Base-by-base conservation (phyloP, 345 rosid genomes). In the Trapa incisa region DNA sequence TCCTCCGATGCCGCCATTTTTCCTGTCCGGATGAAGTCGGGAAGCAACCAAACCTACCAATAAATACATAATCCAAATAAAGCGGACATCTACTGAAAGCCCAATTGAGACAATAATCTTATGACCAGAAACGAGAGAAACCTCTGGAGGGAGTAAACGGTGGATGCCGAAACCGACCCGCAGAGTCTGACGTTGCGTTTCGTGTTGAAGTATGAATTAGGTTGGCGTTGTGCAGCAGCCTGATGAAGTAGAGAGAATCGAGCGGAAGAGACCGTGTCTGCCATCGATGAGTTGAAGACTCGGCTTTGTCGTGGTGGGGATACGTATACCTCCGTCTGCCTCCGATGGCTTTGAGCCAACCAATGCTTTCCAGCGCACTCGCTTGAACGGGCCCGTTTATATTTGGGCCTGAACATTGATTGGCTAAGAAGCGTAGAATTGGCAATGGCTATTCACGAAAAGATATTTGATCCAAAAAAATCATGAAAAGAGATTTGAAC, bases 251-350 rank as follows among this genome's bases (percentile, higher is more conserved):
- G 80, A 66, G 56, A 67, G 64, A 39, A 61, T 53, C 62, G 64
- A 45, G 29, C 22, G 47, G 75, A 12, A 4, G 61, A 13, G 47
- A 68, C 22, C 3, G 67, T 15, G 33, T 77, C 65, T 17, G 84
- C 84, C 85, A 81, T 80, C 16, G 67, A 47, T 29, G 66, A 53
- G 36, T 41, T 41, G 29, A 22, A 22, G 29, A 22, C 0, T 22
- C 29, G 29, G 29, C 29, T 22, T 22, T 22, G 29, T 22, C 0
- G 29, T 22, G 29, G 29, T 22, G 29, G 29, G 29, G 29, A 22
- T 22, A 22, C 29, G 29, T 0, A 22, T 22, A 22, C 29, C 29
- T 22, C 29, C 29, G 29, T 22, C 29, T 22, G 29, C 29, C 29
- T 22, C 29, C 29, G 29, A 22, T 22, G 29, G 0, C 29, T 22